Conservation (phyloP, 192 early-diverging fungal species). For the Coemansia asiatica region DNA sequence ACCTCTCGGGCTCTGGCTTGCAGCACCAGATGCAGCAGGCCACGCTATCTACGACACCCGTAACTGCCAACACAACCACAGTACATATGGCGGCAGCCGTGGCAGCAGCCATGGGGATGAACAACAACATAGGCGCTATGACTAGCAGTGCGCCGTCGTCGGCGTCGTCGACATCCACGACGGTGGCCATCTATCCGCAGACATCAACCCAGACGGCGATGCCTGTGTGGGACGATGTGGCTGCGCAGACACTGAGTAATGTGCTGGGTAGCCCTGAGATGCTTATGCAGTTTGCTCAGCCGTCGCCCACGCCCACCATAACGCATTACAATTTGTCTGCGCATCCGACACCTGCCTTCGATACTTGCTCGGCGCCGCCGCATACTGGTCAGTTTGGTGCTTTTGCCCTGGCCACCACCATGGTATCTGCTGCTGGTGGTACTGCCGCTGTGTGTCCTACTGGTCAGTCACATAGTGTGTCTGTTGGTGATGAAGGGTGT, state of each 20-base stretch:
- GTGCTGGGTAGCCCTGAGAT: conserved; percentile 39
- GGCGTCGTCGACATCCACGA: conserved; percentile 4
- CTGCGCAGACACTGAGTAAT: conserved; percentile 24
- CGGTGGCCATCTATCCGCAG: conserved; percentile 34
- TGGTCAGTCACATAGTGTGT: background rate
- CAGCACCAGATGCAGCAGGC: conserved; percentile 20
- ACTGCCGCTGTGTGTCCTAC: background rate
- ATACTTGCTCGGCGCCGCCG: conserved; percentile 17
- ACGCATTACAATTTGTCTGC: conserved; percentile 30
- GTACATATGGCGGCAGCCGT: conserved; percentile 5
- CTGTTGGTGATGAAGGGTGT: background rate
- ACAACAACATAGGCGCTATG: background rate
- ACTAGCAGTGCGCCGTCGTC: background rate
- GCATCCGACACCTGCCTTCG: conserved; percentile 34
- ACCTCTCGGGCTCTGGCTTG: conserved; percentile 2
- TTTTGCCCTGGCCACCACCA: background rate
- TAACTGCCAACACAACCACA: too few relatives aligned
- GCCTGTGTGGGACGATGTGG: conserved; percentile 26
- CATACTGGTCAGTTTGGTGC: background rate
- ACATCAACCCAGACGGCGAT: background rate
- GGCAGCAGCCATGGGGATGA: conserved; percentile 11
- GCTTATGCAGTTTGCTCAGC: conserved; percentile 42
- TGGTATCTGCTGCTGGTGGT: conserved; percentile 1
- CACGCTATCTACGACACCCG: background rate
- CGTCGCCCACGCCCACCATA: conserved; percentile 27